Conservation (phyloP, 2,329 filamentous ascomycete genomes). For the Stachybotrys echinatus region DNA sequence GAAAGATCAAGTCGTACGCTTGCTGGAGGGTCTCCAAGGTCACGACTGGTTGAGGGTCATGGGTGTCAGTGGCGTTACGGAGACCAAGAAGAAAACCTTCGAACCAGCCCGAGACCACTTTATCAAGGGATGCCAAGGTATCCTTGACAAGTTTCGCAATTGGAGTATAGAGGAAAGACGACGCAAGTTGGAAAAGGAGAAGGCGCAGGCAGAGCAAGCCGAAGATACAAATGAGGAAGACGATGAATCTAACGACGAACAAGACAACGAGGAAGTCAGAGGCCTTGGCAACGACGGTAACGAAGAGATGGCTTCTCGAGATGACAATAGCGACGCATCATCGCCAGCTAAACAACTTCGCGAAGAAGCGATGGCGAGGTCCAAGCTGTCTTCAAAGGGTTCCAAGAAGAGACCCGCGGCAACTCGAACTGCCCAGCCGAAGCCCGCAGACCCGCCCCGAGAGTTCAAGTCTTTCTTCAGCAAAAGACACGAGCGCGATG, state of each 20-base stretch:
- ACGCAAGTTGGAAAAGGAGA: constrained; percentile 70
- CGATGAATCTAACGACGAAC: constrained; percentile 22
- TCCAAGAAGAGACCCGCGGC: constrained; percentile 23
- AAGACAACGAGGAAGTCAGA: constrained; percentile 18
- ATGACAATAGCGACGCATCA: constrained; percentile 45
- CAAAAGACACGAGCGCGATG: constrained; percentile 73
- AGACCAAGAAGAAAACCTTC: constrained; percentile 79
- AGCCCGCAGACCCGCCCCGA: constrained; percentile 35
- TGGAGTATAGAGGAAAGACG: constrained; percentile 91
- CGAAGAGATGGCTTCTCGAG: constrained; percentile 42
- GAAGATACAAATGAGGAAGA: constrained; percentile 27
- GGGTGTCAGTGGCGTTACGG: constrained; percentile 81
- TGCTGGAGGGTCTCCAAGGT: constrained; percentile 78
- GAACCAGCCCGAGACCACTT: constrained; percentile 83
- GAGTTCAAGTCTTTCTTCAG: constrained; percentile 85
- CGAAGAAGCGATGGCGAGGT: constrained; percentile 60
- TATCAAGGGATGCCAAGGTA: constrained; percentile 71
- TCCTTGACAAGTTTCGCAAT: constrained; percentile 79
- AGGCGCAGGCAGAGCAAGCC: constrained; percentile 29
- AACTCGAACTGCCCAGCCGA: constrained; percentile 16
- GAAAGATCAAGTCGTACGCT: constrained; percentile 57
- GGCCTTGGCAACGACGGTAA: constrained; percentile 16
- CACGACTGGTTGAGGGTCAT: constrained; percentile 91
- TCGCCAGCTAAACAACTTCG: constrained; percentile 64
- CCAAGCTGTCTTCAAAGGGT: constrained; percentile 32